Evolutionary conservation across 257 asterid genomes (phyloP), one percentile per base, ranked within the genome.

Genomic region (Solanum pennellii): DNA sequence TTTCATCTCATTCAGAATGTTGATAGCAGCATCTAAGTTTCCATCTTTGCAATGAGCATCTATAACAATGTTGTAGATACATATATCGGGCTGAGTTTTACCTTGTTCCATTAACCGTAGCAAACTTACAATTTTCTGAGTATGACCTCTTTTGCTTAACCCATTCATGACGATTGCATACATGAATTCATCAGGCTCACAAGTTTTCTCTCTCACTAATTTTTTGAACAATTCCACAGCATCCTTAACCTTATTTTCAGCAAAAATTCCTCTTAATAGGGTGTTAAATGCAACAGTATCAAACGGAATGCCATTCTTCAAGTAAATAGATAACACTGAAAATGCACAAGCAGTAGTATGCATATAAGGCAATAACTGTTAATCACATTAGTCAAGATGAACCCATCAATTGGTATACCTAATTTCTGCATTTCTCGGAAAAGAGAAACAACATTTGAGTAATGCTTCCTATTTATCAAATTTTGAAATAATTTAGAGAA

Each of bases 141-240:
- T 88, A 41, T 82, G 71, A 4, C 91, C 91, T 27, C 73, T 86
- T 86, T 91, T 91, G 65, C 92, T 87, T 21, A 90, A 86, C 5
- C 92, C 92, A 44, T 88, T 80, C 3, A 87, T 49, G 2, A 89
- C 83, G 4, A 45, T 71, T 47, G 42, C 74, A 29, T 37, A 89
- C 6, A 60, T 42, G 27, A 90, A 31, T n/a, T 15, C 80, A 10
- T 88, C 2, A 6, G 87, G 89, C 82, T 62, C 90, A 44, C 91
- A 88, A 13, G 85, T 16, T 2, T 87, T 75, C 29, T 92, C 88
- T 20, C 33, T 56, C 12, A 82, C 86, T 20, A 90, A 74, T 88
- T 85, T 92, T 42, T 59, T 85, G 68, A 90, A 89, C 89, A 89
- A 86, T 15, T 86, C 83, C 37, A 90, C 88, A 0, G 27, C 29